A percentile compares a stretch with the other conserved stretches of the same genome.
phyloP scores from a whole-genome alignment of 2,329 filamentous ascomycete genomes.

The Talaromyces sp. region DNA sequence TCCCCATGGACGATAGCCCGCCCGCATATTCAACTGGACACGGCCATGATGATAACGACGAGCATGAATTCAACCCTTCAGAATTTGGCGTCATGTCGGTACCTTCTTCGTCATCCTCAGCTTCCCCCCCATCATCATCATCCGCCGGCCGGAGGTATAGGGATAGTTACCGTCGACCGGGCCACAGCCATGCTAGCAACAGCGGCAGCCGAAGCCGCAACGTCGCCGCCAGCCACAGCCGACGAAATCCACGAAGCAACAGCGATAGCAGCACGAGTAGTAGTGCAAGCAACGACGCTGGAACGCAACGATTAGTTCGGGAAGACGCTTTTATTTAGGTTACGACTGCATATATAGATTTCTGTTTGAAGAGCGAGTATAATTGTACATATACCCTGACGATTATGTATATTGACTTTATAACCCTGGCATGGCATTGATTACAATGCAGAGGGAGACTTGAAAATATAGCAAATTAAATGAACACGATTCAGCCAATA shows the following conservation, averaged over 20 bases:
- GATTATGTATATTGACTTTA: not conserved
- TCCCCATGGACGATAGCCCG: not conserved
- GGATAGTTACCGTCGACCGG: conserved; percentile 24
- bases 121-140: conserved; percentile 22
- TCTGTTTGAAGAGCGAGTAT: conserved; percentile 1
- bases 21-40: conserved; percentile 1
- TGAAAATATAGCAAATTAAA: not conserved
- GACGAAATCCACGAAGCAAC: conserved; percentile 4
- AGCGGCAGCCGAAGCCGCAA: not conserved
- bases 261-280: conserved; percentile 17
- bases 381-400: not conserved
- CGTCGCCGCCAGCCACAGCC: not conserved
- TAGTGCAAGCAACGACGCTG: conserved; percentile 13
- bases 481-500: not conserved
- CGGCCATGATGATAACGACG: not conserved
- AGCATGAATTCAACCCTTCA: conserved; percentile 19
- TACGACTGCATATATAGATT: not conserved
- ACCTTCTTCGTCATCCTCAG: conserved; percentile 23
- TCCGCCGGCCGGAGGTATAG: conserved; percentile 7
- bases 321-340: conserved; percentile 13
- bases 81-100: conserved; percentile 27
- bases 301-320: conserved; percentile 10
- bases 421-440: not conserved
- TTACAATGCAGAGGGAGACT: not conserved
- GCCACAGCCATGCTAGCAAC: conserved; percentile 20